phyloP scores from a whole-genome alignment of 2,329 filamentous ascomycete genomes.

The Aureobasidium zeae region DNA sequence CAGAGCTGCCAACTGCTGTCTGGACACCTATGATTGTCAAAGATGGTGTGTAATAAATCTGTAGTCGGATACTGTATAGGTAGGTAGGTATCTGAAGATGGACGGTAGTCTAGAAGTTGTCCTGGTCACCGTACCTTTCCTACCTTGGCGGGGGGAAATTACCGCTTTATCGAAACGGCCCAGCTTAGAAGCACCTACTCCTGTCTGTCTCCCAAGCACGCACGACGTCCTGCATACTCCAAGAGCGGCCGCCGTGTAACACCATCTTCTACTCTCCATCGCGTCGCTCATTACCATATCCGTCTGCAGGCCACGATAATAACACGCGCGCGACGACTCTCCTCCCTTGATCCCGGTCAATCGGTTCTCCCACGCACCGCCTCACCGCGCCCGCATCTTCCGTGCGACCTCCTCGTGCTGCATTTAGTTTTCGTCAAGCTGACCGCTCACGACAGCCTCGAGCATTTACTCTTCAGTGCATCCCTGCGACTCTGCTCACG shows the following conservation, averaged over 20 bases:
- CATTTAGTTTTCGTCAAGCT: slow-evolving; percentile 13
- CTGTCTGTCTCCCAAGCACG: too few relatives aligned
- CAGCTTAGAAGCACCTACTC: too few relatives aligned
- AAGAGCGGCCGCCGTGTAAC: slow-evolving; percentile 17
- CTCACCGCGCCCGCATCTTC: too few relatives aligned
- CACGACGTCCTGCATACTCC: slow-evolving; percentile 12
- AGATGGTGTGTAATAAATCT: too few relatives aligned
- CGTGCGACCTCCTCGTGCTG: slow-evolving; percentile 6
- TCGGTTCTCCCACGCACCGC: slow-evolving; percentile 13
- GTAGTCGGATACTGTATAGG: too few relatives aligned
- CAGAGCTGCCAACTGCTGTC: too few relatives aligned
- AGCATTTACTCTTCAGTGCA: slow-evolving; percentile 4
- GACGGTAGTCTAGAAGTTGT: too few relatives aligned
- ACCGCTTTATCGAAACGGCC: too few relatives aligned
- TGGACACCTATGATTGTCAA: too few relatives aligned
- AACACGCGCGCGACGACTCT: slow-evolving; percentile 11
- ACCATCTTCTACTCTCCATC: slow-evolving; percentile 5
- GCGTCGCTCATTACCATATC: slow-evolving; percentile 16
- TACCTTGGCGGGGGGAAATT: too few relatives aligned
- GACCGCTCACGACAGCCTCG: slow-evolving; percentile 13
- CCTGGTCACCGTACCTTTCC: too few relatives aligned
- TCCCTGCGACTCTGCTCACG: slow-evolving; percentile 1
- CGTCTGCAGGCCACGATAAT: slow-evolving; percentile 10
- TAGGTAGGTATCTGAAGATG: too few relatives aligned
- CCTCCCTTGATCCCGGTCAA: slow-evolving; percentile 14